Conservation (phyloP, 2,329 filamentous ascomycete species). For the Elsinoe fawcettii region DNA sequence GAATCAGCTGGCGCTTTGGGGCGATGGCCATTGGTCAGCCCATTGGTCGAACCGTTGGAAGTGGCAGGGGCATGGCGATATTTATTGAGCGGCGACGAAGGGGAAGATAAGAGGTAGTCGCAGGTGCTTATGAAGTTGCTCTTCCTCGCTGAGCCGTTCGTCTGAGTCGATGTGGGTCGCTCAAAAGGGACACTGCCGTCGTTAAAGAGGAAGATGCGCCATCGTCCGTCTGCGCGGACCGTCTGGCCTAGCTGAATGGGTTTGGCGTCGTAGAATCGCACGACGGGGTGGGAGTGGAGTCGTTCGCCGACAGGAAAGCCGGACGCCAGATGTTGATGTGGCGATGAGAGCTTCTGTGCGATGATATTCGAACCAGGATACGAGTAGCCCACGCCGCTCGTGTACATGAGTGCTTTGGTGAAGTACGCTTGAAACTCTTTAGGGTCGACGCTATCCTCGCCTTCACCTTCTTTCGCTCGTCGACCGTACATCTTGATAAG, state of each 20-base stretch:
- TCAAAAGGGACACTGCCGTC: constrained; percentile 5
- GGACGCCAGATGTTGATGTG: constrained; percentile 26
- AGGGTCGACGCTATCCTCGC: constrained; percentile 26
- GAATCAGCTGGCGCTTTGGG: constrained; percentile 27
- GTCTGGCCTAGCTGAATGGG: constrained; percentile 29
- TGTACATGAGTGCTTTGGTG: constrained; percentile 15
- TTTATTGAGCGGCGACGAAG: constrained; percentile 20
- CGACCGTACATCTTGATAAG: constrained; percentile 20
- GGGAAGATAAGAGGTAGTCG: constrained; percentile 17
- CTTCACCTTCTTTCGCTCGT: constrained; percentile 6
- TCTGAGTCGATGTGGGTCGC: not conserved
- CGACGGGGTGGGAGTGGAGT: constrained; percentile 28
- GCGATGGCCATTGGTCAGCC: constrained; percentile 21
- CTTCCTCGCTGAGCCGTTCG: not conserved
- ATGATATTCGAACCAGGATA: constrained; percentile 5
- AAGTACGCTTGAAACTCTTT: constrained; percentile 21
- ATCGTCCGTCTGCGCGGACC: constrained; percentile 29
- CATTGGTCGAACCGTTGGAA: constrained; percentile 26
- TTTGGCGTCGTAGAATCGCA: constrained; percentile 30
- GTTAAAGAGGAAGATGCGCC: constrained; percentile 28
- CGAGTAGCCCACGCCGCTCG: constrained; percentile 14
- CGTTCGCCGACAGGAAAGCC: constrained; percentile 28
- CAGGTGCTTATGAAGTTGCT: not conserved
- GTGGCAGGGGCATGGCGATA: constrained; percentile 31
- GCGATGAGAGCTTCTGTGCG: constrained; percentile 14